Percentiles rank a stretch among this genome's conserved stretches.
Conservation (phyloP, 345 rosid species). For the Populus nigra region DNA sequence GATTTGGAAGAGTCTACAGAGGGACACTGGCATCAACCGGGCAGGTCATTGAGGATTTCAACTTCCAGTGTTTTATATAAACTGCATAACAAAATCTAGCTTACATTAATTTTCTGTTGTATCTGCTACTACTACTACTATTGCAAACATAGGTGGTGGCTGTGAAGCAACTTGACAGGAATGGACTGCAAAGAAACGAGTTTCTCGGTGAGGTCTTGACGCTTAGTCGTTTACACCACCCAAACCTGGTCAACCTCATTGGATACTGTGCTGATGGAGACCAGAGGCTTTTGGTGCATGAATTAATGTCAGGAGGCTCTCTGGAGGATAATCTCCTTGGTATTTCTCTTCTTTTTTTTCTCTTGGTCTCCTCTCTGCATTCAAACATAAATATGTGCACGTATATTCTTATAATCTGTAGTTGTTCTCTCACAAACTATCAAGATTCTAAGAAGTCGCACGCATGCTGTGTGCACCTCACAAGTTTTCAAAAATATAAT, state of each 20-base stretch:
- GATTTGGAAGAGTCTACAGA: conserved; percentile 71
- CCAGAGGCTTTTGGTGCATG: conserved; percentile 62
- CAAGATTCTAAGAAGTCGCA: no score
- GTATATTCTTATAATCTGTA: no score
- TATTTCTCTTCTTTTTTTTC: conserved; percentile 14
- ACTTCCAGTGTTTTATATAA: background rate
- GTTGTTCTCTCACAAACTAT: no score
- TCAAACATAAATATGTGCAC: no score
- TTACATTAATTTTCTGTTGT: background rate
- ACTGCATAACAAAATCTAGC: background rate
- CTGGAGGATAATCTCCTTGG: conserved; percentile 55
- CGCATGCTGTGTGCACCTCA: no score
- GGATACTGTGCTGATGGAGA: conserved; percentile 89
- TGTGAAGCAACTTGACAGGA: conserved; percentile 68
- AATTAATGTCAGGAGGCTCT: conserved; percentile 50
- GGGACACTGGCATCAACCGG: conserved; percentile 58
- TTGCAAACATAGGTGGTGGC: conserved; percentile 47
- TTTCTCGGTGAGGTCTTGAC: conserved; percentile 50
- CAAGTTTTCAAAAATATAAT: no score
- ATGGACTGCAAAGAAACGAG: conserved; percentile 56
- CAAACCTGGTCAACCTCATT: conserved; percentile 50
- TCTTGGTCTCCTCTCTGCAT: background rate
- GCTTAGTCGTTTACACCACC: conserved; percentile 50
- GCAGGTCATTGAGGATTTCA: conserved; percentile 40
- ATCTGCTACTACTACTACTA: background rate